Percentiles rank a stretch among this genome's conserved stretches.
These are phyloP conservation scores for Mortierella claussenii DNA, from an alignment of 192 early-diverging fungal species.

Conservation along the genomic window DNA sequence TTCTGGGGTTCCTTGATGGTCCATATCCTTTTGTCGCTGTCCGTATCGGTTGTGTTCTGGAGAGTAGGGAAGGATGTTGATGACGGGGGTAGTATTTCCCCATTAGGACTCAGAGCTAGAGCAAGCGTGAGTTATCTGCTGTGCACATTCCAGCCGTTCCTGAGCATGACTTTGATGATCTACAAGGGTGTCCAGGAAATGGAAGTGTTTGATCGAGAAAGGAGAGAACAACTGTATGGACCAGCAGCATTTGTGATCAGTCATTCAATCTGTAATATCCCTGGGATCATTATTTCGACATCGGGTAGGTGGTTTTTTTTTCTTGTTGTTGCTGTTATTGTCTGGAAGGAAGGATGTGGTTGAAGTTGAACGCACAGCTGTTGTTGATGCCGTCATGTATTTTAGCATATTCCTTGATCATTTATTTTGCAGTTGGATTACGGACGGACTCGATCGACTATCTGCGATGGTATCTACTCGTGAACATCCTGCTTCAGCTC, in stretches of 20 bases:
- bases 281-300: too few relatives aligned
- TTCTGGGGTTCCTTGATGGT: slow-evolving; percentile 41
- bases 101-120: slow-evolving; percentile 36
- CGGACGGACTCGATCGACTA: slow-evolving; percentile 31
- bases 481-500: slow-evolving; percentile 34
- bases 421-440: slow-evolving; percentile 35
- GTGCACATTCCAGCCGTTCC: slow-evolving; percentile 33
- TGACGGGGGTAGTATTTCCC: too few relatives aligned
- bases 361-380: too few relatives aligned
- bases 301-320: too few relatives aligned
- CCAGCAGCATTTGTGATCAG: slow-evolving; percentile 43
- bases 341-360: too few relatives aligned
- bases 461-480: slow-evolving; percentile 41
- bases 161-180: slow-evolving; percentile 45
- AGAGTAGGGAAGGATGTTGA: too few relatives aligned
- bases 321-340: too few relatives aligned
- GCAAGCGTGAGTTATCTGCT: slow-evolving; percentile 29
- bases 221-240: slow-evolving; percentile 46
- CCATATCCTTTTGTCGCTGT: slow-evolving; percentile 26
- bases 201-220: slow-evolving; percentile 42
- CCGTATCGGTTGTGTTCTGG: slow-evolving; percentile 6
- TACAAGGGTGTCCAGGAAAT: slow-evolving; percentile 37
- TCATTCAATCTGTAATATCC: too few relatives aligned
- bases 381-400: slow-evolving; percentile 29
- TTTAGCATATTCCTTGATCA: slow-evolving; percentile 33